A percentile compares a stretch with the other conserved stretches of the same genome.
Conservation (phyloP, 345 rosid genomes). For the Geranium rotundifolium region DNA sequence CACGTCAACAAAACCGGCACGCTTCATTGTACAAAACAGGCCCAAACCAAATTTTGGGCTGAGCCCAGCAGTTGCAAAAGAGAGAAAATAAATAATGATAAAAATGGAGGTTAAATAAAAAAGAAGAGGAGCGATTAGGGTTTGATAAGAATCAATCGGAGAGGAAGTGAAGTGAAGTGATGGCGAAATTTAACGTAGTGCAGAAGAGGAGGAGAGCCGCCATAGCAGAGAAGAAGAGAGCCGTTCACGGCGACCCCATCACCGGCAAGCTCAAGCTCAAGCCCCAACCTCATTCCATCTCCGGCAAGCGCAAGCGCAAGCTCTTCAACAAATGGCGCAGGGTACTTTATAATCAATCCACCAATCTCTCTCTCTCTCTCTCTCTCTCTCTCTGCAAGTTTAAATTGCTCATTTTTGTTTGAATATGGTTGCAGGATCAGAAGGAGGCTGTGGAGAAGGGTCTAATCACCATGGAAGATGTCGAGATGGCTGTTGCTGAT, state of each 20-base stretch:
- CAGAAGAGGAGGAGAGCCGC: conserved; percentile 60
- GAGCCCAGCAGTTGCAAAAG: too few species aligned
- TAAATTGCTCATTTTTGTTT: background rate
- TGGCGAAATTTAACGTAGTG: conserved; percentile 83
- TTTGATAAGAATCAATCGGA: background rate
- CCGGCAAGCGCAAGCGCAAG: conserved; percentile 78
- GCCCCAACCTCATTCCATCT: conserved; percentile 32
- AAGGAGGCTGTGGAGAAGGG: conserved; percentile 63
- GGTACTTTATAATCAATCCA: too few species aligned
- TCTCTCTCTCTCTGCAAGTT: too few species aligned
- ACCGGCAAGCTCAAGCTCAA: conserved; percentile 46
- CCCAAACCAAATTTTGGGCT: too few species aligned
- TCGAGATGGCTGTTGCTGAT: conserved; percentile 62
- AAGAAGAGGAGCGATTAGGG: background rate
- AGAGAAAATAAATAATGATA: too few species aligned
- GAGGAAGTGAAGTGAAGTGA: too few species aligned
- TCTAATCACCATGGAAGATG: conserved; percentile 63
- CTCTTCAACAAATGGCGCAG: conserved; percentile 68
- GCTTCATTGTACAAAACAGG: too few species aligned
- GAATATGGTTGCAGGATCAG: conserved; percentile 38
- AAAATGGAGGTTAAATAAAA: background rate
- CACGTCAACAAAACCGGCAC: too few species aligned
- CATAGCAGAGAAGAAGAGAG: conserved; percentile 46
- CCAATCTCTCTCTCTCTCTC: too few species aligned
- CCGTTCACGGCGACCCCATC: conserved; percentile 50